These are phyloP conservation scores for Lactarius quietus DNA, from an alignment of 768 basidiomycete genomes.

Conservation along the genomic window DNA sequence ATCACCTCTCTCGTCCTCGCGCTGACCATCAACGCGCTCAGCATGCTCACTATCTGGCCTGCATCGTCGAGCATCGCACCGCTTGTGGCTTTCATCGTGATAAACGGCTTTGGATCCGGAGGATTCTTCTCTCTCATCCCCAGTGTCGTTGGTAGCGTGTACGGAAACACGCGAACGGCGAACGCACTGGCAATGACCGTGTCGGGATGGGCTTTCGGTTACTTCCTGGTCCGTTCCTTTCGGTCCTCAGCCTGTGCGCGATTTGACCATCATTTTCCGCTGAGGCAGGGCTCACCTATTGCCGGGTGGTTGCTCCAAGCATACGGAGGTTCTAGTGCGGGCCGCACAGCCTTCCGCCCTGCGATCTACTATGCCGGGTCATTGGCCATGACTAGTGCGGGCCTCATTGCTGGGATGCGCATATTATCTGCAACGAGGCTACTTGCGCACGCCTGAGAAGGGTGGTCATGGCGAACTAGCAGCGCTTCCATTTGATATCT, in stretches of 20 bases:
- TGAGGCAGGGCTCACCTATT: conserved; percentile 31
- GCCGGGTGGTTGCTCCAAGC: conserved; percentile 32
- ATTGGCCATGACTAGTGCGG: conserved; percentile 30
- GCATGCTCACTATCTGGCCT: conserved; percentile 32
- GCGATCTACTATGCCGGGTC: conserved; percentile 34
- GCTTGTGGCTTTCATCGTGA: conserved; percentile 30
- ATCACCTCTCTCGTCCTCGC: conserved; percentile 31
- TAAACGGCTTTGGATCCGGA: conserved; percentile 34
- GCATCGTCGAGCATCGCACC: conserved; percentile 25
- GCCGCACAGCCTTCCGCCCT: conserved; percentile 30
- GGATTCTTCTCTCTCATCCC: conserved; percentile 37
- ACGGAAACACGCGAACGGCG: conserved; percentile 31
- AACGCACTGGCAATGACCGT: conserved; percentile 36
- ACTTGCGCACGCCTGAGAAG: not conserved
- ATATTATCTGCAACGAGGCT: conserved; percentile 1
- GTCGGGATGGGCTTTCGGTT: conserved; percentile 34
- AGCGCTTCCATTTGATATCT: not conserved
- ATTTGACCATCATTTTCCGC: not conserved
- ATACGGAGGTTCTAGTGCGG: conserved; percentile 29
- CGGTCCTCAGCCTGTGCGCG: no score
- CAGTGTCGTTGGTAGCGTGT: conserved; percentile 33
- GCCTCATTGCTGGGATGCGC: conserved; percentile 25
- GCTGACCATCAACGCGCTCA: conserved; percentile 32
- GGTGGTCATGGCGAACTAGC: not conserved
- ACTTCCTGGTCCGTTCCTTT: conserved; percentile 27